Conservation (phyloP, 495 filamentous ascomycete genomes). For the Trichoderma asperelloides region DNA sequence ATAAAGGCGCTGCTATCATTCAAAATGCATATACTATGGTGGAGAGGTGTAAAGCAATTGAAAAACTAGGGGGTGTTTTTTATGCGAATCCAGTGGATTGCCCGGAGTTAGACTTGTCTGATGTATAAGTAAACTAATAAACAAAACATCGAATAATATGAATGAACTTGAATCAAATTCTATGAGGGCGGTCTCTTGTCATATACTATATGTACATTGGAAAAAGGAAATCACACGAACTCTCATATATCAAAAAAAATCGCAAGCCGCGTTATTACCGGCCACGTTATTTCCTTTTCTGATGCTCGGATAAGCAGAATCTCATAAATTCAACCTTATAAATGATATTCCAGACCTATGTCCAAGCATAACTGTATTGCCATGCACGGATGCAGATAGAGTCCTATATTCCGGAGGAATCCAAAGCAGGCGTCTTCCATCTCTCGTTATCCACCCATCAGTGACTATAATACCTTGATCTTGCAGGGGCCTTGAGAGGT, state of each 20-base stretch:
- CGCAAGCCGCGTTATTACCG: not conserved
- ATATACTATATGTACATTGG: no score
- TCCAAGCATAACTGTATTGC: not conserved
- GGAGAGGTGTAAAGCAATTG: slow-evolving; percentile 21
- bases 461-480: not conserved
- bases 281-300: not conserved
- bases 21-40: slow-evolving; percentile 21
- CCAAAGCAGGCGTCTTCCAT: not conserved
- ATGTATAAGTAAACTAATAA: no score
- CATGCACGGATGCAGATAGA: not conserved
- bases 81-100: slow-evolving; percentile 21
- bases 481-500: not conserved
- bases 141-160: no score
- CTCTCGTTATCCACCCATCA: not conserved
- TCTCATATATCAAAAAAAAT: not conserved
- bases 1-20: slow-evolving; percentile 16
- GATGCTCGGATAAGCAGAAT: not conserved
- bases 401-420: not conserved
- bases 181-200: no score
- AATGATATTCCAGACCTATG: not conserved
- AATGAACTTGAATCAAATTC: no score
- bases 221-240: no score
- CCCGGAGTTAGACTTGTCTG: slow-evolving; percentile 14
- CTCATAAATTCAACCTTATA: not conserved
- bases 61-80: slow-evolving; percentile 19